A percentile compares a stretch with the other conserved stretches of the same genome.
phyloP scores from a whole-genome alignment of 441 rosid species.

The Euphorbia corollata region DNA sequence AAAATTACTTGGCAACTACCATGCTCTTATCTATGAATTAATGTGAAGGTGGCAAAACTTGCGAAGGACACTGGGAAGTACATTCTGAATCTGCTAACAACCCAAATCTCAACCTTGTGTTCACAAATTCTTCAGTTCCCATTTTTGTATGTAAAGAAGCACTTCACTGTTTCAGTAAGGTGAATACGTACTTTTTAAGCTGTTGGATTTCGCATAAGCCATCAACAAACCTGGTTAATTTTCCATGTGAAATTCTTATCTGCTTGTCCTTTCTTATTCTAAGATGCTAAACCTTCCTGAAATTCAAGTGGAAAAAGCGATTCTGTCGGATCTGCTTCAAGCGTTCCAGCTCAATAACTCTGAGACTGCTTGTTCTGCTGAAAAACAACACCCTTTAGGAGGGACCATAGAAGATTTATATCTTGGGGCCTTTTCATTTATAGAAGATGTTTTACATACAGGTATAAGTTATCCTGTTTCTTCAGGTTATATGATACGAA shows the following conservation, averaged over 20 bases:
- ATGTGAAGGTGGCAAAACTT: conserved; percentile 47
- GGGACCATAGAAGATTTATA: conserved; percentile 58
- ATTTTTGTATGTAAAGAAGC: conserved; percentile 53
- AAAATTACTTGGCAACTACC: background rate
- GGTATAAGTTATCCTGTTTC: conserved; percentile 34
- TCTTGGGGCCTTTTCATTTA: conserved; percentile 54
- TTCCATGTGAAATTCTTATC: conserved; percentile 10
- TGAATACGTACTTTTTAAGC: conserved; percentile 16
- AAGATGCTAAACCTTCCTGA: conserved; percentile 57
- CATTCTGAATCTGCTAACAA: conserved; percentile 48
- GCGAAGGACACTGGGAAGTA: conserved; percentile 59
- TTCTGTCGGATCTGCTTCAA: conserved; percentile 51
- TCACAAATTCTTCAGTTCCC: conserved; percentile 46
- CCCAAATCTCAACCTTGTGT: conserved; percentile 40
- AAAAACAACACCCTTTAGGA: conserved; percentile 40
- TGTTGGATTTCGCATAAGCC: conserved; percentile 1
- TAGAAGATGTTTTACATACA: conserved; percentile 48
- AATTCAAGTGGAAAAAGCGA: conserved; percentile 39
- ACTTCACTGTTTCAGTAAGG: conserved; percentile 63
- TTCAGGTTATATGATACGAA: conserved; percentile 5
- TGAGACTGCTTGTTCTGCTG: conserved; percentile 31
- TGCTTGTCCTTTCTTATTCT: conserved; percentile 12
- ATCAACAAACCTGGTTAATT: conserved; percentile 2
- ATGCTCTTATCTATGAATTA: conserved; percentile 17
- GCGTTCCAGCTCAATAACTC: conserved; percentile 52